Percentiles rank a stretch among this genome's conserved stretches.
Conservation (phyloP, 2,329 filamentous ascomycete genomes). For the Fusarium chlamydosporum region DNA sequence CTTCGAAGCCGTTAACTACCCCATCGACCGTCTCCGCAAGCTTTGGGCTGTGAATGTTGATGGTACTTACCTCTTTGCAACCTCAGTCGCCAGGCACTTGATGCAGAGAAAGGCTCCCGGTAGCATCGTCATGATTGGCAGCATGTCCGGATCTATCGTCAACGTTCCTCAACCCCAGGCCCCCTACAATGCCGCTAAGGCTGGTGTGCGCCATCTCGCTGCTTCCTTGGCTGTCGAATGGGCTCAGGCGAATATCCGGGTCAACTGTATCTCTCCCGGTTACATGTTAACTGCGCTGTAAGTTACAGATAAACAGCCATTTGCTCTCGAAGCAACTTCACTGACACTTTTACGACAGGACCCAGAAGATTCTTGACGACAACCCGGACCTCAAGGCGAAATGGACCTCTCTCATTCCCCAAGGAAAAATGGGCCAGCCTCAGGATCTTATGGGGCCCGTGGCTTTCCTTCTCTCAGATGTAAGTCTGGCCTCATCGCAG, state of each 20-base stretch:
- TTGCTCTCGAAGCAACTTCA: not conserved
- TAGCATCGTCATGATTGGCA: slow-evolving; percentile 94
- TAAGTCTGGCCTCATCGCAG: not conserved
- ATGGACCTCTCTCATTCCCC: slow-evolving; percentile 93
- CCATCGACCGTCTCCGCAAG: slow-evolving; percentile 90
- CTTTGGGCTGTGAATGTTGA: slow-evolving; percentile 95
- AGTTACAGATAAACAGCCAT: slow-evolving; percentile 55
- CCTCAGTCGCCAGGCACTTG: slow-evolving; percentile 86
- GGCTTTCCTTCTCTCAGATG: slow-evolving; percentile 84
- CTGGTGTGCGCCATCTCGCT: slow-evolving; percentile 89
- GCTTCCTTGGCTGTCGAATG: slow-evolving; percentile 93
- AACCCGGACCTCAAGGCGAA: slow-evolving; percentile 90
- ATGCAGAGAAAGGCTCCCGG: slow-evolving; percentile 84
- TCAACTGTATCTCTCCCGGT: slow-evolving; percentile 95
- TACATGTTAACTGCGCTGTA: slow-evolving; percentile 97
- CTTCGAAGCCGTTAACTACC: slow-evolving; percentile 91
- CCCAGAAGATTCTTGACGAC: slow-evolving; percentile 93
- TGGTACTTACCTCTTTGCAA: slow-evolving; percentile 91
- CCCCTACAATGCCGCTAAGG: slow-evolving; percentile 94
- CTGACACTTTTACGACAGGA: slow-evolving; percentile 65
- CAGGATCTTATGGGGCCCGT: slow-evolving; percentile 95
- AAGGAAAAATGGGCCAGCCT: slow-evolving; percentile 92
- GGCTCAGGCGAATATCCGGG: slow-evolving; percentile 87
- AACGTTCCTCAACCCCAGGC: slow-evolving; percentile 95
- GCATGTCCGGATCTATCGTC: slow-evolving; percentile 94